These are phyloP conservation scores for Yamadazyma pseudoaaseri DNA, from an alignment of 1,139 yeast species.

Conservation along the genomic window DNA sequence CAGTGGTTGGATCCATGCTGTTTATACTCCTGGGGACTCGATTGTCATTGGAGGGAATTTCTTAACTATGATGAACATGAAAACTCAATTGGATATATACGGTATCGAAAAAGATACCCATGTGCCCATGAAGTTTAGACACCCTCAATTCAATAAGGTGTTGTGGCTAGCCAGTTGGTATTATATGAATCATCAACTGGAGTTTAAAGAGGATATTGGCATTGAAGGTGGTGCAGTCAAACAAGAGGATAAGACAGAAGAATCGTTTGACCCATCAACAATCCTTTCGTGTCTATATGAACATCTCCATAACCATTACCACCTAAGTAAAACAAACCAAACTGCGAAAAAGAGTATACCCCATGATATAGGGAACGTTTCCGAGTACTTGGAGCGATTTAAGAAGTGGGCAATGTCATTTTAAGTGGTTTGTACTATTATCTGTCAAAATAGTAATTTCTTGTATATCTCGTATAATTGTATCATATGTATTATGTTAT, in stretches of 20 bases:
- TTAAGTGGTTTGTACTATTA: background rate
- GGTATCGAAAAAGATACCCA: conserved; percentile 64
- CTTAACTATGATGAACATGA: conserved; percentile 61
- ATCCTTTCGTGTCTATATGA: conserved; percentile 6
- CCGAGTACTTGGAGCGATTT: conserved; percentile 17
- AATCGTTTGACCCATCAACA: conserved; percentile 5
- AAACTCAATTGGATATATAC: conserved; percentile 60
- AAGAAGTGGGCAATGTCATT: conserved; percentile 17
- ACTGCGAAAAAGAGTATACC: conserved; percentile 33
- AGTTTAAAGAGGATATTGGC: conserved; percentile 21
- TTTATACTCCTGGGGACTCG: conserved; percentile 78
- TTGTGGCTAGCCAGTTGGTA: conserved; percentile 64
- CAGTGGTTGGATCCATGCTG: conserved; percentile 94
- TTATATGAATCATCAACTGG: conserved; percentile 27
- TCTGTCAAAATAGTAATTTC: no score
- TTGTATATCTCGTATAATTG: no score
- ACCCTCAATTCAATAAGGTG: conserved; percentile 72
- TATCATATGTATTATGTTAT: no score
- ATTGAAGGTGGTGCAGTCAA: conserved; percentile 10
- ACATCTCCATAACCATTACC: conserved; percentile 25
- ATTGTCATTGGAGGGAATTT: conserved; percentile 88
- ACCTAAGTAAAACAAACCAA: conserved; percentile 25
- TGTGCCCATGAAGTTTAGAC: conserved; percentile 74
- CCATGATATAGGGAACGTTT: conserved; percentile 22
- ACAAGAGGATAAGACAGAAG: conserved; percentile 7